Conservation (phyloP, 352 stramenopile species). For the Pilasporangium apinafurcum region DNA sequence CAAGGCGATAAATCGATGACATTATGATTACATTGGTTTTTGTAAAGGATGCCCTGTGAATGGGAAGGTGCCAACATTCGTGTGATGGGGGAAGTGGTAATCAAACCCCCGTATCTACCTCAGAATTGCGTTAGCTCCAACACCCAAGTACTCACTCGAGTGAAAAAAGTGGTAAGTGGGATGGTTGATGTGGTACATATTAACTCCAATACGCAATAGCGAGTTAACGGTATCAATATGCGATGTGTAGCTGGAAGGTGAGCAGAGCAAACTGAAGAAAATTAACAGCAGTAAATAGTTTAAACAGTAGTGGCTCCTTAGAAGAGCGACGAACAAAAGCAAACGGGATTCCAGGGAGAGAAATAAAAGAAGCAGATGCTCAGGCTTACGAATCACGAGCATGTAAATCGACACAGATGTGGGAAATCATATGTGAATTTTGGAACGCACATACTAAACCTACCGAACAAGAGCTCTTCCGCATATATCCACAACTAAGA, state of each 20-base stretch:
- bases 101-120: constrained; percentile 77
- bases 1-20: neutral
- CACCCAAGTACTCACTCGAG: constrained; percentile 59
- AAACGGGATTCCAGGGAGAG: too few relatives aligned
- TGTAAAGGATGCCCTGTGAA: constrained; percentile 72
- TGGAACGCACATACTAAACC: too few relatives aligned
- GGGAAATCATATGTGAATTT: too few relatives aligned
- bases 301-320: too few relatives aligned
- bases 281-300: too few relatives aligned
- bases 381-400: too few relatives aligned
- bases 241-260: constrained; percentile 44
- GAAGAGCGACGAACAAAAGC: too few relatives aligned
- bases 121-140: constrained; percentile 77
- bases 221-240: neutral
- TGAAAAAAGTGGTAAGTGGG: constrained; percentile 80
- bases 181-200: neutral
- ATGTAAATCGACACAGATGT: too few relatives aligned
- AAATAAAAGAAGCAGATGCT: too few relatives aligned
- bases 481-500: too few relatives aligned
- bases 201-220: neutral
- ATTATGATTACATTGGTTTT: neutral
- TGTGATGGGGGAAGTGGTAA: constrained; percentile 81
- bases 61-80: constrained; percentile 81
- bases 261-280: constrained; percentile 72
- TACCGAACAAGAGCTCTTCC: too few relatives aligned